phyloP scores from a whole-genome alignment of 2,329 filamentous ascomycete genomes.

The Fusarium xylarioides region DNA sequence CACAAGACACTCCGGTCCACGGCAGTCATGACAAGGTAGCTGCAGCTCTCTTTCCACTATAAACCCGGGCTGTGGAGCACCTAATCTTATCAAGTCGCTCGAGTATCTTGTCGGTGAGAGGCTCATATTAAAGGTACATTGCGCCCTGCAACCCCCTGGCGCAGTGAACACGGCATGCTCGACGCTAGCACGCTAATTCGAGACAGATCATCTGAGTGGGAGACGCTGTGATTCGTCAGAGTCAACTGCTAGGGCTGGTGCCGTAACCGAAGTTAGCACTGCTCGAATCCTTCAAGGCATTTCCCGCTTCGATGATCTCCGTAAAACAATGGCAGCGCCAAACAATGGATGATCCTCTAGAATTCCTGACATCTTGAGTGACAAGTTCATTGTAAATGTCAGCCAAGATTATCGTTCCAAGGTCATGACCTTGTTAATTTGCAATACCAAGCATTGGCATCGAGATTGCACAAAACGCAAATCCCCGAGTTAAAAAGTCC shows the following conservation, averaged over 20 bases:
- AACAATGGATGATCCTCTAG: not conserved
- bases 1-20: not conserved
- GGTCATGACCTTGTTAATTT: not conserved
- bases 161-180: not conserved
- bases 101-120: not conserved
- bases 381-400: not conserved
- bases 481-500: not conserved
- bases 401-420: constrained; percentile 5
- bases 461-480: not conserved
- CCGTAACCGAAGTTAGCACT: constrained; percentile 11
- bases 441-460: not conserved
- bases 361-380: not conserved
- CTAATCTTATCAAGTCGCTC: constrained; percentile 15
- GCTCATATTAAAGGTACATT: not conserved
- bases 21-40: constrained; percentile 1
- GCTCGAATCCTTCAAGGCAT: not conserved
- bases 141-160: constrained; percentile 11
- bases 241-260: constrained; percentile 10
- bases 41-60: constrained; percentile 3
- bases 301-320: not conserved
- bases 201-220: constrained; percentile 20
- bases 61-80: constrained; percentile 3
- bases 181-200: not conserved
- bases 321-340: not conserved
- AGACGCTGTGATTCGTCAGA: not conserved